phyloP scores from a whole-genome alignment of 345 rosid species.

The Passiflora organensis region DNA sequence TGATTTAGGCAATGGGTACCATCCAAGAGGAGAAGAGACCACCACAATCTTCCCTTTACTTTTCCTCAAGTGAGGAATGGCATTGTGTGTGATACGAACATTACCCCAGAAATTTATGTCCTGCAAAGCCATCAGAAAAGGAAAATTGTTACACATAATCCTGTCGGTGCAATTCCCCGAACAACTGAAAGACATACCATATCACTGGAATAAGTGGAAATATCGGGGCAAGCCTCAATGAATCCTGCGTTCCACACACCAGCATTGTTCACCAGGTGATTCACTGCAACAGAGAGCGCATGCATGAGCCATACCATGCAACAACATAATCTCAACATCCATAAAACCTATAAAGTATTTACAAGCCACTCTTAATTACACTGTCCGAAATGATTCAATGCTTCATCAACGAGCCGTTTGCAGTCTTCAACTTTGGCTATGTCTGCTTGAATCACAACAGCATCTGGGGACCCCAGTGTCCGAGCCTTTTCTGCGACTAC shows the following conservation, averaged over 20 bases:
- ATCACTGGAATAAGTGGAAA: too few species aligned
- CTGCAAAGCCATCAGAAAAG: conserved; percentile 14
- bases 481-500: conserved; percentile 21
- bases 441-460: conserved; percentile 21
- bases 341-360: too few species aligned
- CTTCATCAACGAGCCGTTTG: conserved; percentile 13
- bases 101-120: conserved; percentile 71
- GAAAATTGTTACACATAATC: too few species aligned
- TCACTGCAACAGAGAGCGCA: too few species aligned
- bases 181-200: too few species aligned
- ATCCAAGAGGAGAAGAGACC: conserved; percentile 40
- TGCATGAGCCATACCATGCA: background rate
- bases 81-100: conserved; percentile 44
- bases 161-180: too few species aligned
- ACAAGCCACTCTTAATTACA: conserved; percentile 6
- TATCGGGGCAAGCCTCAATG: too few species aligned
- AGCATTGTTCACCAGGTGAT: conserved; percentile 32
- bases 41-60: conserved; percentile 52
- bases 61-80: conserved; percentile 49
- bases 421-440: conserved; percentile 26
- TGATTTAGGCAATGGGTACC: conserved; percentile 46
- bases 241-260: conserved; percentile 22
- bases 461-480: conserved; percentile 30
- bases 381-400: conserved; percentile 27
- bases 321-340: too few species aligned